Evolutionary conservation across 2,329 filamentous ascomycete species (phyloP), one percentile per base, ranked within the genome.

Genomic region (Alternaria tenuissima): DNA sequence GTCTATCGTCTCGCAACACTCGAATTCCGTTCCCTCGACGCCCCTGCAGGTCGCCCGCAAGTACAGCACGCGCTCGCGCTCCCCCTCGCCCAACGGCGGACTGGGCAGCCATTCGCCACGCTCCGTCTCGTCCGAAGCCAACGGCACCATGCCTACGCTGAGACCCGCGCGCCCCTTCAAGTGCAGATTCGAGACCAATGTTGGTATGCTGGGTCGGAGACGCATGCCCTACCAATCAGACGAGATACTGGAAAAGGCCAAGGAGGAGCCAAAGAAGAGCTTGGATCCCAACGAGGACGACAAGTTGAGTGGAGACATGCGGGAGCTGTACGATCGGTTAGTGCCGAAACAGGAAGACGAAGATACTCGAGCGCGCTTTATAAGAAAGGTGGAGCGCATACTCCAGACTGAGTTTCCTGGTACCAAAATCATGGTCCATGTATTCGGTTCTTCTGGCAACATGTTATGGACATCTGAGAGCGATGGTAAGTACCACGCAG

Each of bases 361-460:
- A 70, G 83, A 87, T 61, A 89, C 92, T 66, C 86, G 94, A 61
- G 84, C 86, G 65, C 88, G 87, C 71, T 87, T 99, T 69, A 88
- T 97, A n/a, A 83, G 85, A 67, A 99, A 98, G 81, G 81, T 99
- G 72, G 91, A 97, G 79, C 89, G 86, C 67, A 87, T 98, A 41
- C 88, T 99, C 76, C 95, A 96, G 72, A 87, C 91, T 7, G 89
- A 96, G 75, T 99, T 94, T 92, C 95, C 95, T 1, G 93, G 91
- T 1, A 90, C 93, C 72, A 87, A 96, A 62, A 97, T 97, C 73
- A 89, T 87, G 67, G 95, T 97, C 36, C 90, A 95, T 77, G 88
- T 98, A 16, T 99, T 99, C 85, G 95, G 95, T n/a, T 98, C 95
- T 5, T 98, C 95, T 5, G 95, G 95, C 48, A 99, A 99, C 79